Conservation (phyloP, 169 alveolate species). For the Plasmodium gonderi region DNA sequence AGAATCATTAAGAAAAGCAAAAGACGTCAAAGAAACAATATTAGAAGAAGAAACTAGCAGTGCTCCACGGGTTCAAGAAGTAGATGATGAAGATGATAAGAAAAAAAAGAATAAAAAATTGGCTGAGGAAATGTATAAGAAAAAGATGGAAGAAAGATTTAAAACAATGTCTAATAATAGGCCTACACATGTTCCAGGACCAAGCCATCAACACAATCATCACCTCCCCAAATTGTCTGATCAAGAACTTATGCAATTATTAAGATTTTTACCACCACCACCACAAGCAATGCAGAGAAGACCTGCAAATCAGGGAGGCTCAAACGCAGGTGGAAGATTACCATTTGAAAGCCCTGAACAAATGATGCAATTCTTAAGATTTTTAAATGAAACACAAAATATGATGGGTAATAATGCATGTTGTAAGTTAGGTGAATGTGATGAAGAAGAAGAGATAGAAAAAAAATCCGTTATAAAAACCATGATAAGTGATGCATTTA, state of each 20-base stretch:
- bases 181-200: not conserved
- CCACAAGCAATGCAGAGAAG: not conserved
- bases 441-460: not conserved
- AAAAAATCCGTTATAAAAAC: not conserved
- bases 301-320: not conserved
- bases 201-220: not conserved
- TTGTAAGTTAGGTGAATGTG: not conserved
- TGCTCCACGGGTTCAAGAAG: not conserved
- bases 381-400: not conserved
- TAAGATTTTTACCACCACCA: conserved; percentile 9
- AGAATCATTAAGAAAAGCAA: not conserved
- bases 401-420: not conserved
- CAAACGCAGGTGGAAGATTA: not conserved
- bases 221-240: conserved; percentile 1
- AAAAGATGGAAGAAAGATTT: conserved; percentile 15
- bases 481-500: not conserved
- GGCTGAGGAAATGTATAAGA: conserved; percentile 11
- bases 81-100: not conserved
- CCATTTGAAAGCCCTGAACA: conserved; percentile 13
- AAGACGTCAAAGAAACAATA: not conserved
- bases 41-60: not conserved
- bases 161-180: not conserved
- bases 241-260: conserved; percentile 6
- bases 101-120: not conserved
- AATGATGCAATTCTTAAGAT: conserved; percentile 7